Evolutionary conservation across 768 basidiomycete genomes (phyloP), one percentile per base, ranked within the genome.

Genomic region (Tricholoma bakamatsutake): DNA sequence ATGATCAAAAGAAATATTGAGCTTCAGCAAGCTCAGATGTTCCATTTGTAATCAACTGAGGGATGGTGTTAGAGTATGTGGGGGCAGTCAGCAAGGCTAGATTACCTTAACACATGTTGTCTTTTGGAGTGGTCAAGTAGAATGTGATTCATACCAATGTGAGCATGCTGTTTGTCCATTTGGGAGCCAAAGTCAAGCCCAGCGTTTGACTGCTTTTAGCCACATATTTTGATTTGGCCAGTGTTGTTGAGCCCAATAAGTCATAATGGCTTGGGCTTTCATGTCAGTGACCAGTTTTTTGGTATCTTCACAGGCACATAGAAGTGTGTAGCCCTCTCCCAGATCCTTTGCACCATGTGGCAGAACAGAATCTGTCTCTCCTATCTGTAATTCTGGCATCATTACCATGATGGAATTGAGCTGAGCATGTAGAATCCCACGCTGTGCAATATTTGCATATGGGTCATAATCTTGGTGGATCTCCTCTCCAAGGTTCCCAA

Each of bases 101-200:
- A 18, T 11, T 1, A 49, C 48, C 48, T 33, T 49, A 6, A 49
- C 21, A 9, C 24, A 6, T 31, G 28, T 49, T 2, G 48, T 49
- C 48, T 24, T 49, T 33, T 31, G 27, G 5, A 49, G 48, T 1
- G n/a, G n/a, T 17, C 27, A 1, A 6, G 17, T 8, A 2, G 48
- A 49, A 18, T 11, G 5, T 31, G 48, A 49, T 28, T 49, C 48
- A 10, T 11, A 10, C 27, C 48, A 49, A 49, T 9, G 8, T 1
- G 30, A 31, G 9, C n/a, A 13, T 17, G 13, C 48, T 3, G 15
- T 15, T 34, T 49, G 69, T 4, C 67, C 68, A 60, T 69, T 71
- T 21, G 69, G 69, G 13, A 71, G 59, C 9, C 46, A 57, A 5
- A 71, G 50, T 8, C 65, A 63, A 10, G 66, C 66, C 69, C 68